Base-by-base conservation (phyloP, 164 flowering plant genomes). In the Protea cynaroides region DNA sequence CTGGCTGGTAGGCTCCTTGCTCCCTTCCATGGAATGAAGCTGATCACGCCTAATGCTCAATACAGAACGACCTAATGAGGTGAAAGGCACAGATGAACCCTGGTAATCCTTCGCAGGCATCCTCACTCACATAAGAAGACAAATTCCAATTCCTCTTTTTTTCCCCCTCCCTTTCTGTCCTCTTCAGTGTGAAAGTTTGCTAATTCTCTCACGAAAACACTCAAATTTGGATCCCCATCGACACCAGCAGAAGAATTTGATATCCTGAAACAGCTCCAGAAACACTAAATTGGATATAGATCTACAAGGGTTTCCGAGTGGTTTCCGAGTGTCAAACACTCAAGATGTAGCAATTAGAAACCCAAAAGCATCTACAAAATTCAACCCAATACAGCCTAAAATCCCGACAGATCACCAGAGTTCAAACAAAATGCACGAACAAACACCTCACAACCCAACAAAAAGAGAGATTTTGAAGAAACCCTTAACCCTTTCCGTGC, bases 61-160 rank as follows among this genome's bases (percentile, higher is more conserved):
- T 19, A 90, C 71, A 12, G 96, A 83, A 36, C 90, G 86, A 25
- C 90, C 86, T 8, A 79, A 36, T 17, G 67, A 71, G 8, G 72
- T 56, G 18, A 80, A 67, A 14, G 82, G 70, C 18, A 76, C 70
- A 11, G 84, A 67, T 8, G 86, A 73, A 19, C 86, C 85, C 51
- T 83, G 92, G 51, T 76, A 77, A 25, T 86, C 96, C 53, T 88
- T 86, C 3, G 85, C 79, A 51, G 90, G 95, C 98, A 88, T 92
- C 72, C 56, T 78, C 81, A 75, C 78, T 70, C 57, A 2, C 53
- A 59, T n/a, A 40, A 18, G 24, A 54, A 23, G 11, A 54, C 19
- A 29, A 29, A 29, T n/a, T 5, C 34, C 34, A 2, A 29, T 5
- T 29, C 34, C 34, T 29, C 34, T 3, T 3, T 29, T 29, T 29